Conservation (phyloP, 177 flowering plant species). For the Tripterygium wilfordii region DNA sequence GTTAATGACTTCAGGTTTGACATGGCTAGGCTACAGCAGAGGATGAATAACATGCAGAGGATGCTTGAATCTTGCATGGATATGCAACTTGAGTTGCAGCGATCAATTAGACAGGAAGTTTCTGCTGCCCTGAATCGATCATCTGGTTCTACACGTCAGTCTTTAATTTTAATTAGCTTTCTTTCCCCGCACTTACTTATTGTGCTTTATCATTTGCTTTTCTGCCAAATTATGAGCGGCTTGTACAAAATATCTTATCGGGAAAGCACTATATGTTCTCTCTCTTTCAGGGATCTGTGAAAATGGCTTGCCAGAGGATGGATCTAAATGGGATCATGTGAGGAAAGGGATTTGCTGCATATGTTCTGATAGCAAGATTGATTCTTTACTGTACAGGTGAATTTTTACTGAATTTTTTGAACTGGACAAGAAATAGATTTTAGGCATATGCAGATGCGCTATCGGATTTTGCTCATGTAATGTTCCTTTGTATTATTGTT, state of each 20-base stretch:
- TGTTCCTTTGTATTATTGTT: constrained; percentile 1
- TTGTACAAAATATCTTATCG: too few species aligned
- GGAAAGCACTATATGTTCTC: too few species aligned
- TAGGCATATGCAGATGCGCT: too few species aligned
- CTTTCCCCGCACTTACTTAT: too few species aligned
- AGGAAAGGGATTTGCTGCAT: constrained; percentile 84
- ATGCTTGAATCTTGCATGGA: constrained; percentile 99
- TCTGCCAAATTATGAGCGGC: too few species aligned
- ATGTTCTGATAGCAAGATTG: constrained; percentile 65
- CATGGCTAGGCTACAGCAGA: constrained; percentile 86
- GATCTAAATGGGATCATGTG: constrained; percentile 69
- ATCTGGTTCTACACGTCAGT: constrained; percentile 46
- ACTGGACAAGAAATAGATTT: too few species aligned
- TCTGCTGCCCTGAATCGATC: constrained; percentile 86
- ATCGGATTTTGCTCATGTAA: neutral
- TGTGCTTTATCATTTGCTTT: too few species aligned
- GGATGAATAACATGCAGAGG: constrained; percentile 90
- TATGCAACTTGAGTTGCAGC: constrained; percentile 96
- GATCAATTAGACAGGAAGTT: constrained; percentile 87
- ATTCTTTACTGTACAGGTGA: constrained; percentile 90
- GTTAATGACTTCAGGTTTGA: constrained; percentile 84
- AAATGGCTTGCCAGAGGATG: constrained; percentile 33
- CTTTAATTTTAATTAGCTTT: neutral
- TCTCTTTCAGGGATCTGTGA: constrained; percentile 25
- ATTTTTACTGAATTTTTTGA: too few species aligned